A percentile compares a stretch with the other conserved stretches of the same genome.
Conservation (phyloP, 208 protist genomes). For the Crithidia brevicula region DNA sequence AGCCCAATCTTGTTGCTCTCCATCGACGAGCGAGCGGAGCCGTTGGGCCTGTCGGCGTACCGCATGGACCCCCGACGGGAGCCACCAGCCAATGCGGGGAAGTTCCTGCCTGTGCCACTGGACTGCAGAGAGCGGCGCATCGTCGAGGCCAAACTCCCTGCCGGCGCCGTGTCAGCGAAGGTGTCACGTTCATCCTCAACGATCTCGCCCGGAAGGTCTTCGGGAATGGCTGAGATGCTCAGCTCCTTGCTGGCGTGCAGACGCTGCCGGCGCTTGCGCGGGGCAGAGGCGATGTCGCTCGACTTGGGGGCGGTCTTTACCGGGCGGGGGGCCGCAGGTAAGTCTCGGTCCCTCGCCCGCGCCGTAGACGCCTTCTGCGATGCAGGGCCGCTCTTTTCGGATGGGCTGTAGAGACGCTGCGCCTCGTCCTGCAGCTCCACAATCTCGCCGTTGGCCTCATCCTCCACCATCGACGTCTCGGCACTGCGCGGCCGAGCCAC, state of each 20-base stretch:
- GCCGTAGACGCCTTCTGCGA: slow-evolving; percentile 12
- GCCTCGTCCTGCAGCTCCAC: slow-evolving; percentile 15
- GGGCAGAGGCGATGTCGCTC: slow-evolving; percentile 1
- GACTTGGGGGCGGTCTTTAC: background rate
- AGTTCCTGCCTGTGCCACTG: background rate
- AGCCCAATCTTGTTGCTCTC: background rate
- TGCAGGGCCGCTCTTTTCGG: slow-evolving; percentile 4
- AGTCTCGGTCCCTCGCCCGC: background rate
- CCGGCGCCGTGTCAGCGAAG: slow-evolving; percentile 9
- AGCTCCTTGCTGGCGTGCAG: slow-evolving; percentile 37
- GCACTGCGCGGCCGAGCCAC: slow-evolving; percentile 10
- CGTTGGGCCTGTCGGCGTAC: slow-evolving; percentile 9
- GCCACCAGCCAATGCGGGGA: background rate
- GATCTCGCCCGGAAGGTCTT: slow-evolving; percentile 46
- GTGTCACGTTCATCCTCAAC: slow-evolving; percentile 34
- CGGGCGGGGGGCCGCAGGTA: background rate
- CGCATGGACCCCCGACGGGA: slow-evolving; percentile 12
- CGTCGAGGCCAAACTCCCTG: slow-evolving; percentile 1
- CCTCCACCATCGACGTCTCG: slow-evolving; percentile 16
- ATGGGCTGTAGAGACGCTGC: slow-evolving; percentile 5
- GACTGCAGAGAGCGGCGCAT: slow-evolving; percentile 15
- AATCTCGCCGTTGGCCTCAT: slow-evolving; percentile 27
- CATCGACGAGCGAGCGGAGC: slow-evolving; percentile 11
- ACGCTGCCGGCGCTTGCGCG: slow-evolving; percentile 31
- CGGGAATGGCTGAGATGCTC: slow-evolving; percentile 49